Evolutionary conservation across 345 rosid species (phyloP), one percentile per base, ranked within the genome.

Genomic region (Rhodomyrtus tomentosa): DNA sequence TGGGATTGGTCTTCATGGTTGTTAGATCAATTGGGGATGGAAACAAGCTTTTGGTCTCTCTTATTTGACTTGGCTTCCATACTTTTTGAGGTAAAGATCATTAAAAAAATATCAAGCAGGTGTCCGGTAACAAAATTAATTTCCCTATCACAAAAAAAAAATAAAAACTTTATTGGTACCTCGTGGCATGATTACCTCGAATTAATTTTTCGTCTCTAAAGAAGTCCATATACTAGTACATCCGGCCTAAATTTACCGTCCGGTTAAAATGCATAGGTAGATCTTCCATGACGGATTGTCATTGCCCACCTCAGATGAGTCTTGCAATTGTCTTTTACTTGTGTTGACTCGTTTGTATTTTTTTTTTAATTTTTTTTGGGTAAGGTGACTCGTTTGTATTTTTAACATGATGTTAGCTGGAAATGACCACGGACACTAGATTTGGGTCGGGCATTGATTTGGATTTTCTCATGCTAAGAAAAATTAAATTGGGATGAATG

Each of bases 301-400:
- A 4, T 8, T 32, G 0, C 18, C 1, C 21, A 15, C 7, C 2
- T 59, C 10, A 14, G 18, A 15, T 58, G 2, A 58, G 18, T 11
- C 72, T 14, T 0, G 5, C 0, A 4, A 2, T 6, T 0, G 5
- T 8, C 24, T 4, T 62, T 0, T 3, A 16, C 11, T 3, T 16
- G 12, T 3, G 38, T 62, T 8, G 52, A 50, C 18, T 5, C 5
- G 6, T 15, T 3, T 50, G 5, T 50, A 14, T 50, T 50, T n/a
- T n/a, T n/a, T n/a, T n/a, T n/a, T n/a, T n/a, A n/a, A n/a, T n/a
- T n/a, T n/a, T n/a, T n/a, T n/a, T n/a, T n/a, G n/a, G n/a, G n/a
- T n/a, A n/a, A n/a, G n/a, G n/a, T 8, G 52, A 50, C 18, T 5
- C 5, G 6, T 15, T 3, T 50, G 5, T 50, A 14, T 50, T 50